Evolutionary conservation across 495 filamentous ascomycete species (phyloP), one percentile per base, ranked within the genome.

Genomic region (Neurospora sp.): DNA sequence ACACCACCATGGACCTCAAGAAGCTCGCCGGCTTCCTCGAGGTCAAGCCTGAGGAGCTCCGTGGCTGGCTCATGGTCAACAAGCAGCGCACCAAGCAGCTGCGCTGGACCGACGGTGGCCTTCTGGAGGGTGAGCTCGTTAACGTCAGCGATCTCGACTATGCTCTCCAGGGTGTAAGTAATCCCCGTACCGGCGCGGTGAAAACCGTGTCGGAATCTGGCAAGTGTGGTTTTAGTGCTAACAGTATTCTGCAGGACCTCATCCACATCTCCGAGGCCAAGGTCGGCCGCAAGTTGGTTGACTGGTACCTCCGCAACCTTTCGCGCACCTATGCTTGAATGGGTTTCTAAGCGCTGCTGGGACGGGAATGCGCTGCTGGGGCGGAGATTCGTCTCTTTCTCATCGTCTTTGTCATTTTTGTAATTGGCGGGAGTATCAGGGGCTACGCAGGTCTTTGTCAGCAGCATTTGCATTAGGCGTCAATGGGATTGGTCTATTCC

Each of bases 191-290:
- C 5, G 53, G 53, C 53, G 6, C 53, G 53, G 53, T 31, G 48
- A 61, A 61, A 35, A 66, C 27, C 27, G 27, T 31, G 53, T 18
- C 27, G 7, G 7, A 61, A 4, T 1, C 12, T 16, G 53, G 12
- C 12, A 35, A 4, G 27, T 66, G 31, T 66, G 27, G 1, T 4
- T 66, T 37, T 27, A 37, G 53, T 66, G 27, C 53, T 66, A 66
- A 66, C 53, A 16, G 53, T 38, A 18, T 46, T 40, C 44, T 70
- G 44, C 74, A 92, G 84, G 96, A 98, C 82, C 84, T 99, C 74
- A 98, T 99, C 80, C 96, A 99, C 83, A 94, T 98, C 76, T 97
- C 95, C 66, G 96, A 99, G 84, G 96, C 95, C 72, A 99, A 99
- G 89, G 93, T 97, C 69, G 96, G 96, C 74, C 89, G 96, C 74